These are phyloP conservation scores for Ophiostoma ips DNA, from an alignment of 2,329 filamentous ascomycete species.

Conservation along the genomic window DNA sequence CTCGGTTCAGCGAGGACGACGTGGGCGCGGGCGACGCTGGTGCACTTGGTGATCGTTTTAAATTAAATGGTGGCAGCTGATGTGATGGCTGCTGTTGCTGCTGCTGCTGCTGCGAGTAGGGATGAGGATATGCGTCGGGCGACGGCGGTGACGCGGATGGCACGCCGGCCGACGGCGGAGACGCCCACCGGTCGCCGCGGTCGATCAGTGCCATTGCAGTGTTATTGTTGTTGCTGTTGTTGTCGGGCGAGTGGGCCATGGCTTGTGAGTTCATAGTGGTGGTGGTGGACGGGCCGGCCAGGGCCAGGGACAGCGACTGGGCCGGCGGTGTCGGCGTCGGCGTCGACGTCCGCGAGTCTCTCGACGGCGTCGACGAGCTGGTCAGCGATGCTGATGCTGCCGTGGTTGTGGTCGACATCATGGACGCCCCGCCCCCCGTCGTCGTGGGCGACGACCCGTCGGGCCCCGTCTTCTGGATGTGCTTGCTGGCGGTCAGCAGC, in stretches of 20 bases:
- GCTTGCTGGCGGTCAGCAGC: conserved; percentile 22
- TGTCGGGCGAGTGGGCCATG: neutral
- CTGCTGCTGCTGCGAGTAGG: neutral
- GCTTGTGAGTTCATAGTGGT: no score
- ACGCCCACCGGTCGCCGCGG: neutral
- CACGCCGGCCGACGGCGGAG: neutral
- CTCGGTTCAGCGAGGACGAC: neutral
- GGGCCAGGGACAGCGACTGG: no score
- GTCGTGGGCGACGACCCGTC: no score
- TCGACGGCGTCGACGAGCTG: neutral
- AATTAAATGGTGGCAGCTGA: no score
- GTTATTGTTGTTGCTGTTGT: no score
- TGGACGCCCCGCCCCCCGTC: no score
- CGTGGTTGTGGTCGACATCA: neutral
- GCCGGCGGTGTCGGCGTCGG: neutral
- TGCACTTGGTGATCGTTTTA: neutral
- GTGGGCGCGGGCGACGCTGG: neutral
- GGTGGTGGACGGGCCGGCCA: no score
- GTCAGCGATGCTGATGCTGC: neutral
- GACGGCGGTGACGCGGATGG: neutral
- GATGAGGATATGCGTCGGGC: neutral
- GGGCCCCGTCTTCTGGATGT: conserved; percentile 8
- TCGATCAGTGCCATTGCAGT: neutral
- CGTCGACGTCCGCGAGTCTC: neutral
- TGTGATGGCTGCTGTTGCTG: neutral